A percentile compares a stretch with the other conserved stretches of the same genome.
phyloP scores from a whole-genome alignment of 352 stramenopile genomes.

The Phytopythium delawarense region DNA sequence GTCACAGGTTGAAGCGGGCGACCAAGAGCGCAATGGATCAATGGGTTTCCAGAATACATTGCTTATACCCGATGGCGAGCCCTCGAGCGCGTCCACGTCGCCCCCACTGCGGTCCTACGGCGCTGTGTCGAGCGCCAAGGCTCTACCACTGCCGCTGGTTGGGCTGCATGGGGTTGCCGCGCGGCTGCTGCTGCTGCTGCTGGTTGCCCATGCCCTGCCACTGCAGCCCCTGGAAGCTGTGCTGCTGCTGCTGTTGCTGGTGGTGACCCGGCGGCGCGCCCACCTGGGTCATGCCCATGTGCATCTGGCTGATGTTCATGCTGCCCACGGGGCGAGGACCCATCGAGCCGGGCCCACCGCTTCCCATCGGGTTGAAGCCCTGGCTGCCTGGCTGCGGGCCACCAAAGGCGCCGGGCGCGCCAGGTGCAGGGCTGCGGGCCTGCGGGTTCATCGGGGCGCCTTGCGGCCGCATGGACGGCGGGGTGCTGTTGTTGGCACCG shows the following conservation, averaged over 20 bases:
- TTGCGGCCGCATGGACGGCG: slow-evolving; percentile 22
- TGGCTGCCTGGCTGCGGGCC: slow-evolving; percentile 12
- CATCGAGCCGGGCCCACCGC: slow-evolving; percentile 34
- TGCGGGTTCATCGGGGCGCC: slow-evolving; percentile 27
- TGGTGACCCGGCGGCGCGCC: slow-evolving; percentile 29
- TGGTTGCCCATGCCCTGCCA: slow-evolving; percentile 79
- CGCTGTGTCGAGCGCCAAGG: neutral
- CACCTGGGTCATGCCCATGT: slow-evolving; percentile 58
- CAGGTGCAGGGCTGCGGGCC: slow-evolving; percentile 21
- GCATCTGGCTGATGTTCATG: slow-evolving; percentile 86
- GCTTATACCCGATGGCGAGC: neutral
- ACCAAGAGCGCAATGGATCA: neutral
- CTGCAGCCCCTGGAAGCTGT: slow-evolving; percentile 82
- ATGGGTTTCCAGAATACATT: slow-evolving; percentile 1
- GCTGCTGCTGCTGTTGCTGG: slow-evolving; percentile 39
- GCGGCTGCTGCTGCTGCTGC: slow-evolving; percentile 43
- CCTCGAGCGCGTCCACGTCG: neutral
- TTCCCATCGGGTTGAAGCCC: slow-evolving; percentile 39
- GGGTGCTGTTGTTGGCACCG: slow-evolving; percentile 22
- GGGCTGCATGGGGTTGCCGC: slow-evolving; percentile 49
- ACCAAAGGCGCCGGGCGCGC: slow-evolving; percentile 20
- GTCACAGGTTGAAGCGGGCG: slow-evolving; percentile 7
- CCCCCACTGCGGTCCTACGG: neutral
- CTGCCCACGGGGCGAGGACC: slow-evolving; percentile 39
- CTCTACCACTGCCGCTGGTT: slow-evolving; percentile 48